Percentiles rank a stretch among this genome's conserved stretches.
Conservation (phyloP, 441 rosid genomes). For the Pelargonium citronellum region DNA sequence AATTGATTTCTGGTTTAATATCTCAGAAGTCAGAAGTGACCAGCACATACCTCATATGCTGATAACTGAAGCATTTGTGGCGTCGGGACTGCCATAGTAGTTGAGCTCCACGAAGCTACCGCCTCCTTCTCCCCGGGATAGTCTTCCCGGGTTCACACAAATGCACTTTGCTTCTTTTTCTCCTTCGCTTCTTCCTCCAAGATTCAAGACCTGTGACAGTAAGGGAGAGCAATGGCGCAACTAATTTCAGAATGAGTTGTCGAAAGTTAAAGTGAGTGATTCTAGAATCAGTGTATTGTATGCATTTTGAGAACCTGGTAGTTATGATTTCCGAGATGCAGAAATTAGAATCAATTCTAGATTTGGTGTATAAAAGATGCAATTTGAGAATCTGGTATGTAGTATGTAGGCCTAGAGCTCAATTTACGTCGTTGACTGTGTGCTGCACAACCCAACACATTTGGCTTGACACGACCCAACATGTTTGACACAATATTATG, state of each 20-base stretch:
- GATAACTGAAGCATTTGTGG: slow-evolving; percentile 55
- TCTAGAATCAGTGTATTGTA: background rate
- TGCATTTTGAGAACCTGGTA: slow-evolving; percentile 2
- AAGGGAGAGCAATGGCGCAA: background rate
- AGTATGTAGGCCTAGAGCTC: background rate
- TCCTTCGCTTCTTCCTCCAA: slow-evolving; percentile 50
- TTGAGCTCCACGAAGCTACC: slow-evolving; percentile 81
- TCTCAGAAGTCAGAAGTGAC: no score
- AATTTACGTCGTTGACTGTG: no score
- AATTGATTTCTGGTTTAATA: no score
- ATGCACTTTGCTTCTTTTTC: slow-evolving; percentile 56
- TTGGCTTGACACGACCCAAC: no score
- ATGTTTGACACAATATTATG: no score
- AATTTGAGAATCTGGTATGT: background rate
- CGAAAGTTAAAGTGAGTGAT: background rate
- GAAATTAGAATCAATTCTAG: slow-evolving; percentile 6
- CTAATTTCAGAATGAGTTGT: slow-evolving; percentile 4
- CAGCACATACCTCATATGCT: slow-evolving; percentile 39
- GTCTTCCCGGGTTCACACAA: slow-evolving; percentile 89
- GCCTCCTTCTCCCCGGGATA: slow-evolving; percentile 85
- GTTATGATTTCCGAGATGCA: slow-evolving; percentile 3
- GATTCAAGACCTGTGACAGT: slow-evolving; percentile 47
- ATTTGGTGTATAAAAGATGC: background rate
- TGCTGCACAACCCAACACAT: no score
- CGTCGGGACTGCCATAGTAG: slow-evolving; percentile 55